Evolutionary conservation across 305 asterid genomes (phyloP).

Genomic region (Fraxinus platypoda): DNA sequence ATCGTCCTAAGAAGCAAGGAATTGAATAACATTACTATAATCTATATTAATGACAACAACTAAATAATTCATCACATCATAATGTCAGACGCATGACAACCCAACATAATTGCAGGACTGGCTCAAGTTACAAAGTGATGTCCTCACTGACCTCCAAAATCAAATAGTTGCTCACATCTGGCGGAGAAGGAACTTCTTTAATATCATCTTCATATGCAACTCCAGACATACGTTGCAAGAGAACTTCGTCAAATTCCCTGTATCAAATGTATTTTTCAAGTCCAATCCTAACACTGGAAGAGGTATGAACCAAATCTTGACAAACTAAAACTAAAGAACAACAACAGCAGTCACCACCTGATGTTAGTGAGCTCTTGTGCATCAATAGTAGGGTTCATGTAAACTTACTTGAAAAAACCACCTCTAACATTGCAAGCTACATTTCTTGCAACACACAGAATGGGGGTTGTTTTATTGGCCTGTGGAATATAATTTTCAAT

Average conservation of each 20-base stretch:
- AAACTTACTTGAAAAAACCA: slow-evolving; percentile 90
- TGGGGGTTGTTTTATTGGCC: slow-evolving; percentile 79
- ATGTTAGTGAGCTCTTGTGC: neutral
- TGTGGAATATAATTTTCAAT: slow-evolving; percentile 22
- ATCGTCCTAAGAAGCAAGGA: slow-evolving; percentile 61
- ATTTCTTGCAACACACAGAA: slow-evolving; percentile 93
- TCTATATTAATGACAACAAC: neutral
- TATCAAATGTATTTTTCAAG: slow-evolving; percentile 26
- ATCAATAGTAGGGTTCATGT: neutral
- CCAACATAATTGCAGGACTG: neutral
- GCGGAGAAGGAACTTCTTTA: slow-evolving; percentile 57
- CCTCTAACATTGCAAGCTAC: slow-evolving; percentile 98
- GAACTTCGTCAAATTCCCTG: slow-evolving; percentile 91
- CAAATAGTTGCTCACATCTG: slow-evolving; percentile 89
- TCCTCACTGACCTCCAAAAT: slow-evolving; percentile 61
- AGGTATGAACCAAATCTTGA: slow-evolving; percentile 25
- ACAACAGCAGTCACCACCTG: neutral
- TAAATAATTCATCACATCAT: neutral
- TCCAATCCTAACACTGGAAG: slow-evolving; percentile 22
- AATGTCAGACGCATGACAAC: neutral
- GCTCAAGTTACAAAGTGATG: slow-evolving; percentile 9
- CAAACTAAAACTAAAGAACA: slow-evolving; percentile 5
- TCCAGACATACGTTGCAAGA: slow-evolving; percentile 64
- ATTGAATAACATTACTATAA: slow-evolving; percentile 8
- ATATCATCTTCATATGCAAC: slow-evolving; percentile 84